Base-by-base conservation (phyloP, 1,139 yeast genomes). In the Yamadazyma trypodendri region DNA sequence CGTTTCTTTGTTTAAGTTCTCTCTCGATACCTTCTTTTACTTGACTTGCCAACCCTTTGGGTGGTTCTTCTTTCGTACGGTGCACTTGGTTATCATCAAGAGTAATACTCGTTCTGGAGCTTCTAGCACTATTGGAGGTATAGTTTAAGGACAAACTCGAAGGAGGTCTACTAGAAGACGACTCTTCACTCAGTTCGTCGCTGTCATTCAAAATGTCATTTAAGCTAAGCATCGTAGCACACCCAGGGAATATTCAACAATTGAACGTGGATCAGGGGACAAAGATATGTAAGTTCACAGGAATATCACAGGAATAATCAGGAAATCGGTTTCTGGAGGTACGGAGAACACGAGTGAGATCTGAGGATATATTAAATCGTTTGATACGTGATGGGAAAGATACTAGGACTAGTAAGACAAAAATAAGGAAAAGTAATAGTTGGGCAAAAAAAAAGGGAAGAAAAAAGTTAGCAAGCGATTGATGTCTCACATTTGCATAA, bases 151-250 rank as follows among this genome's bases (percentile, higher is more conserved):
- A 38, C 16, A 43, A 32, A 3, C 42, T 34, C 20, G 44, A 38
- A 6, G 46, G 44, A 13, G 48, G 10, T 2, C 42, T 20, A 22
- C 42, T 29, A 20, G 28, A 20, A 7, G 37, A 33, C 16, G 35
- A 20, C 4, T 43, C 49, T 20, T 44, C 49, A 40, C 48, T 35
- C 51, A 48, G 49, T 12, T 41, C 44, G 31, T 44, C 49, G 25
- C 46, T 43, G 27, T 35, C 41, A 31, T 48, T 49, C 23, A 49
- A 35, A n/a, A 49, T 38, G 9, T 45, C 49, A 7, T 25, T 28
- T 8, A 49, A 24, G n/a, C 32, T 46, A 20, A 42, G 35, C 52
- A 48, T 48, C 21, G n/a, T n/a, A n/a, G n/a, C n/a, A n/a, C n/a
- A n/a, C n/a, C n/a, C n/a, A n/a, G n/a, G n/a, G n/a, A n/a, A n/a